Conservation (phyloP, 2,329 filamentous ascomycete species). For the Cercospora brassicicola region DNA sequence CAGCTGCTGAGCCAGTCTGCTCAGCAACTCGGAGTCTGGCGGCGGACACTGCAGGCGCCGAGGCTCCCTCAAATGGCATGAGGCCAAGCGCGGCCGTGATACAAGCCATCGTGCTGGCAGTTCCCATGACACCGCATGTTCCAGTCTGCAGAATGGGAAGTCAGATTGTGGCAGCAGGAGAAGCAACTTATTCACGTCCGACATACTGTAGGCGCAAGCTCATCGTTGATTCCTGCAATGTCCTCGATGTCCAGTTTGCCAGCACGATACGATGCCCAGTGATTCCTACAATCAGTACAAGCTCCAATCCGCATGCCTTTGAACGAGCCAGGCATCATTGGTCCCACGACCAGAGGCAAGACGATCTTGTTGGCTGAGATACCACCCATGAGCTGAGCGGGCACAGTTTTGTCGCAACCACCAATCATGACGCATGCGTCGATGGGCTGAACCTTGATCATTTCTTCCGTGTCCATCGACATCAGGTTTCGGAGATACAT, state of each 20-base stretch:
- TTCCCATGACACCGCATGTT: constrained; percentile 60
- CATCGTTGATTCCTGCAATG: constrained; percentile 68
- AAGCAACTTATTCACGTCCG: too few relatives aligned
- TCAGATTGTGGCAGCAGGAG: too few relatives aligned
- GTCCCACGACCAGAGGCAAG: constrained; percentile 67
- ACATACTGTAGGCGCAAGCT: constrained; percentile 64
- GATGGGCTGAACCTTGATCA: constrained; percentile 70
- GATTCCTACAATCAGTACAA: constrained; percentile 72
- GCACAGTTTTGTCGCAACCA: constrained; percentile 74
- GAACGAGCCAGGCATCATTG: constrained; percentile 73
- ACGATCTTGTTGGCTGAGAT: constrained; percentile 73
- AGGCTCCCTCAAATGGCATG: constrained; percentile 55
- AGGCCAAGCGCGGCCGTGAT: constrained; percentile 54
- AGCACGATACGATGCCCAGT: constrained; percentile 70
- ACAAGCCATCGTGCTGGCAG: constrained; percentile 59
- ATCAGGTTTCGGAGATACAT: constrained; percentile 75
- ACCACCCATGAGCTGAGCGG: constrained; percentile 72
- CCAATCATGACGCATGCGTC: constrained; percentile 55
- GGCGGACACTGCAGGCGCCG: constrained; percentile 56
- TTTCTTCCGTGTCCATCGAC: constrained; percentile 79
- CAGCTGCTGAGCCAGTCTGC: constrained; percentile 51
- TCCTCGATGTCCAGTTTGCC: constrained; percentile 70
- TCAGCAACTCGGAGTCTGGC: constrained; percentile 55
- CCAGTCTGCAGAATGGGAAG: constrained; percentile 36
- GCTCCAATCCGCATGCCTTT: constrained; percentile 66